Conservation (phyloP, 2,329 filamentous ascomycete genomes). For the Penicillium sp. region DNA sequence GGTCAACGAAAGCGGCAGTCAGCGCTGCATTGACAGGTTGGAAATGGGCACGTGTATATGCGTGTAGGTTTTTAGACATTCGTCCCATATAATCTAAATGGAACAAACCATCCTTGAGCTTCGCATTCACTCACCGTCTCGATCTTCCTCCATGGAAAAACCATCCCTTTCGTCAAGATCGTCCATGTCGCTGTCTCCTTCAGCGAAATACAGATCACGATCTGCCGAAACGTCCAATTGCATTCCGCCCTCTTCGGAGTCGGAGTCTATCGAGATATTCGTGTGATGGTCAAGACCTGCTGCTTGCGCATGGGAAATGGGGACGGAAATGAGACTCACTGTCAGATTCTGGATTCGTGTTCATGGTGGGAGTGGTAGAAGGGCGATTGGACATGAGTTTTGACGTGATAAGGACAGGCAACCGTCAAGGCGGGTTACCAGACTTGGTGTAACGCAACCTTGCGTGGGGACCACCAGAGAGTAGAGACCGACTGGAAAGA, state of each 20-base stretch:
- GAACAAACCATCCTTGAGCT: no score
- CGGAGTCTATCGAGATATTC: slow-evolving; percentile 10
- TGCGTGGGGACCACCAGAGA: no score
- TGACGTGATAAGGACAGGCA: no score
- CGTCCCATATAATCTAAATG: no score
- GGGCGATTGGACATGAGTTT: no score
- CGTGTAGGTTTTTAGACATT: no score
- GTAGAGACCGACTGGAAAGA: no score
- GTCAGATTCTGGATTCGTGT: slow-evolving; percentile 13
- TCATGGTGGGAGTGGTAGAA: slow-evolving; percentile 2
- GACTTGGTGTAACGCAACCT: no score
- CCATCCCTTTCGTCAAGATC: slow-evolving; percentile 1
- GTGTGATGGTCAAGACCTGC: not conserved
- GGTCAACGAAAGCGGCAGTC: no score
- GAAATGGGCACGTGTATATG: no score
- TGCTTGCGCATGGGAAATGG: not conserved
- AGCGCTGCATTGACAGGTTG: no score
- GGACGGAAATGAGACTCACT: not conserved
- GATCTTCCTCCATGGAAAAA: not conserved
- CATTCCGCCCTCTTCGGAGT: slow-evolving; percentile 22
- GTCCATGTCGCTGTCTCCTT: slow-evolving; percentile 6
- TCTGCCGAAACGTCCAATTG: slow-evolving; percentile 16
- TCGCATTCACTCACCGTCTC: slow-evolving; percentile 3
- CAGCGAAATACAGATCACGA: not conserved
- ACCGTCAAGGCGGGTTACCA: no score